A percentile compares a stretch with the other conserved stretches of the same genome.
Conservation (phyloP, 345 rosid genomes). For the Corchorus olitorius region DNA sequence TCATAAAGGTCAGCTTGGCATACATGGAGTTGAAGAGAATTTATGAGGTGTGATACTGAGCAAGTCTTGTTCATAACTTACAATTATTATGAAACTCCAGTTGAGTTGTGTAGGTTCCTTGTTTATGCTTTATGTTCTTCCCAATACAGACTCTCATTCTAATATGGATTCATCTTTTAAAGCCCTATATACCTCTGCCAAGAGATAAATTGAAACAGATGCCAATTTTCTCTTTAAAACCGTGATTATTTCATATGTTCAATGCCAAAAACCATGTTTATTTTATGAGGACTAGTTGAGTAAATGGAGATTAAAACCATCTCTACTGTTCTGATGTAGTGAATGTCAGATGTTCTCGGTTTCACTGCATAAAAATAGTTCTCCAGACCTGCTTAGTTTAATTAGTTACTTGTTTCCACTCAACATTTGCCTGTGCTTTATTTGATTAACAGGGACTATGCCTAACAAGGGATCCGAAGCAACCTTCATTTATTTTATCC, state of each 20-base stretch:
- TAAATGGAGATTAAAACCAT: background rate
- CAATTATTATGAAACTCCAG: background rate
- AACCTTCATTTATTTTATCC: slow-evolving; percentile 59
- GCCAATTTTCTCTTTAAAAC: background rate
- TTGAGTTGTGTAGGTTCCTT: background rate
- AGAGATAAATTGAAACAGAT: background rate
- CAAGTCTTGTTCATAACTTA: background rate
- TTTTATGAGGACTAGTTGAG: background rate
- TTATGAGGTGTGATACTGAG: slow-evolving; percentile 57
- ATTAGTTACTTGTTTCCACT: slow-evolving; percentile 8
- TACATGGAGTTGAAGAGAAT: slow-evolving; percentile 68
- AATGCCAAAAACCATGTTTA: background rate
- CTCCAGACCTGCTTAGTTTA: background rate
- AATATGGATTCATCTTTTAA: background rate
- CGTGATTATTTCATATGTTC: background rate
- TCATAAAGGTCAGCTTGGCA: slow-evolving; percentile 71
- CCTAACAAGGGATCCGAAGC: slow-evolving; percentile 60
- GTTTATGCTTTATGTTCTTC: slow-evolving; percentile 1
- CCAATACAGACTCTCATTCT: background rate
- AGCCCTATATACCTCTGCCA: background rate
- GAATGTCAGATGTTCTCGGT: background rate
- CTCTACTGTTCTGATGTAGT: background rate
- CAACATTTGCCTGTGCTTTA: background rate
- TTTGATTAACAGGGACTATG: slow-evolving; percentile 56
- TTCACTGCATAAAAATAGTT: background rate